phyloP scores from a whole-genome alignment of 2,329 filamentous ascomycete genomes.

The Fusarium albosuccineum region DNA sequence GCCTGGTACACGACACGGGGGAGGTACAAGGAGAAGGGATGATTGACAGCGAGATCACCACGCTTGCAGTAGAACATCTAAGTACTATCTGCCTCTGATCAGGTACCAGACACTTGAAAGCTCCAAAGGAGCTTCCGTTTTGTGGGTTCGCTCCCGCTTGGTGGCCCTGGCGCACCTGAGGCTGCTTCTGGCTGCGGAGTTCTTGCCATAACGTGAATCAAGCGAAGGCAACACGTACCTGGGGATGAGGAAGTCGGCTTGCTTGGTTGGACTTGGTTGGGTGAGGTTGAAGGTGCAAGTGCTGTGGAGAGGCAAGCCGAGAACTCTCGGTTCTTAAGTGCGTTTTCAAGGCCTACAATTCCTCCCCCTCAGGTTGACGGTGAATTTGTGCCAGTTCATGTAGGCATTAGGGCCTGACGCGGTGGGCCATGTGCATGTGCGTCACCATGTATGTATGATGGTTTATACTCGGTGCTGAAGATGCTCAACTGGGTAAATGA shows the following conservation, averaged over 20 bases:
- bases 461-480: constrained; percentile 21
- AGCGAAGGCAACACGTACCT: constrained; percentile 25
- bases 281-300: neutral
- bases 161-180: constrained; percentile 34
- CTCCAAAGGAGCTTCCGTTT: constrained; percentile 34
- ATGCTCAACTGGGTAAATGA: constrained; percentile 12
- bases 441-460: constrained; percentile 43
- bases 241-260: constrained; percentile 20
- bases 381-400: constrained; percentile 47
- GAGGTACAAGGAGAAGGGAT: constrained; percentile 29
- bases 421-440: constrained; percentile 44
- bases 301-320: neutral
- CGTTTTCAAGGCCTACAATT: constrained; percentile 1
- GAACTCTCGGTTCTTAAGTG: neutral
- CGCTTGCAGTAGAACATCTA: constrained; percentile 8
- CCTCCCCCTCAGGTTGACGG: constrained; percentile 1
- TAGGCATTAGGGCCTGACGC: constrained; percentile 46
- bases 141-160: constrained; percentile 35
- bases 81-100: constrained; percentile 14
- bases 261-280: constrained; percentile 1
- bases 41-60: constrained; percentile 14
- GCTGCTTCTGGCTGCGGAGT: constrained; percentile 27
- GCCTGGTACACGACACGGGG: no score
- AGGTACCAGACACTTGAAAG: constrained; percentile 31
- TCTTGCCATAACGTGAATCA: constrained; percentile 23